Percentiles rank a stretch among this genome's conserved stretches.
These are phyloP conservation scores for Mercurialis annua DNA, from an alignment of 345 rosid species.

Conservation along the genomic window DNA sequence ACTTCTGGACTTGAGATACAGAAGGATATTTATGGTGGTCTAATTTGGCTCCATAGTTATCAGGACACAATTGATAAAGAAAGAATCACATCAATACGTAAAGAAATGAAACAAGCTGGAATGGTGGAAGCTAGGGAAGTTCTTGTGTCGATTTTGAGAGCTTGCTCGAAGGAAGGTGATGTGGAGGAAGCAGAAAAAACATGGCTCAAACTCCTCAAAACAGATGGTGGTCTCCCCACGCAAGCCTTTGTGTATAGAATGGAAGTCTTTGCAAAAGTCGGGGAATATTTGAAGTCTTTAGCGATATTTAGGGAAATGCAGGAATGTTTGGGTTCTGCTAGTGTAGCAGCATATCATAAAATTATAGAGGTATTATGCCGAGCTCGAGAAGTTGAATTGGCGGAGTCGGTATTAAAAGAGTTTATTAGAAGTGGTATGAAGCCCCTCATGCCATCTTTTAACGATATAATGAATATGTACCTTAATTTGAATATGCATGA, in stretches of 20 bases:
- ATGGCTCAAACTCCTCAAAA: slow-evolving; percentile 50
- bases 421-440: slow-evolving; percentile 59
- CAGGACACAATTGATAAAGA: slow-evolving; percentile 60
- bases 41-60: slow-evolving; percentile 83
- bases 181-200: slow-evolving; percentile 60
- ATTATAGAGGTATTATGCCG: slow-evolving; percentile 61
- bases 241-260: slow-evolving; percentile 74
- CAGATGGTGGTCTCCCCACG: slow-evolving; percentile 45
- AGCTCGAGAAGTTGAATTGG: slow-evolving; percentile 47
- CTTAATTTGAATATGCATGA: slow-evolving; percentile 52
- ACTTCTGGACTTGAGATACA: slow-evolving; percentile 66
- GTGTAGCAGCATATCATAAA: slow-evolving; percentile 66
- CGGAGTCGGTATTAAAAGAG: slow-evolving; percentile 63
- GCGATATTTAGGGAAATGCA: slow-evolving; percentile 67
- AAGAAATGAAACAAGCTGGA: slow-evolving; percentile 62
- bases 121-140: slow-evolving; percentile 59
- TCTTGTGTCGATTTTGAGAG: slow-evolving; percentile 66
- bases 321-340: slow-evolving; percentile 46
- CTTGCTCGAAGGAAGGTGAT: slow-evolving; percentile 62
- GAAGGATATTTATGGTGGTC: slow-evolving; percentile 61
- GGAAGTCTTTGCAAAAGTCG: slow-evolving; percentile 62
- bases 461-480: slow-evolving; percentile 54
- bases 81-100: slow-evolving; percentile 49
- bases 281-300: slow-evolving; percentile 49
- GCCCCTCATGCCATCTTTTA: slow-evolving; percentile 57